Base-by-base conservation (phyloP, 306 rosid genomes). In the Ochetophila trinervis region DNA sequence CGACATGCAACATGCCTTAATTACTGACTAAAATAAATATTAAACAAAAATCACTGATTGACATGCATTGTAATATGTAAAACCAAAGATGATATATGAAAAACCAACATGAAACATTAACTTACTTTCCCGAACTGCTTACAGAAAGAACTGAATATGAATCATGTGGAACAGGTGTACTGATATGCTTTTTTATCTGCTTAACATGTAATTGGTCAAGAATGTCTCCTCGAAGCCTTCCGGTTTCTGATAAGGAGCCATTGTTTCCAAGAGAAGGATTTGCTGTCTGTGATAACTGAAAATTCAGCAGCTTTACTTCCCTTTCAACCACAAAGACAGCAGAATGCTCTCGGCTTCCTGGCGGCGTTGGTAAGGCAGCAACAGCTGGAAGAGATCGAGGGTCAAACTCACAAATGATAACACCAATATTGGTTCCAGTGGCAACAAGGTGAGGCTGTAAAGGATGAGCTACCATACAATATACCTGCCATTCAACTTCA, bases 101-200 rank as follows among this genome's bases (percentile, higher is more conserved):
- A 58, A 69, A 48, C 37, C 60, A 4, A 36, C 23, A 22, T 44
- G 16, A 15, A 13, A 13, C 58, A 53, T 12, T 3, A 76, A 85
- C 99, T 86, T 86, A 94, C 99, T 94, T 94, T 79, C 97, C 99
- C 4, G 99, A 94, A 82, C 91, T 86, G 93, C 99, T 94, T 53
- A 90, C 82, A 71, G 99, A 94, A 74, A 94, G 96, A 71, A 94
- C 87, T 6, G 99, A 94, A 76, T 94, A 82, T 14, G 99, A 91
- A 85, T 94, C 99, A 71, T 94, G 97, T 15, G 97, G 97, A 85
- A 90, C 97, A 53, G 99, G 97, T 44, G 87, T 90, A 72, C 93
- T 90, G 65, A 94, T 90, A 78, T 88, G 96, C 82, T 94, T 94
- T 77, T 85, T 94, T 60, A 75, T 82, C 82, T 90, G 99, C 84